phyloP scores from a whole-genome alignment of 2,329 filamentous ascomycete species.

The Verticillium zaregamsianum region DNA sequence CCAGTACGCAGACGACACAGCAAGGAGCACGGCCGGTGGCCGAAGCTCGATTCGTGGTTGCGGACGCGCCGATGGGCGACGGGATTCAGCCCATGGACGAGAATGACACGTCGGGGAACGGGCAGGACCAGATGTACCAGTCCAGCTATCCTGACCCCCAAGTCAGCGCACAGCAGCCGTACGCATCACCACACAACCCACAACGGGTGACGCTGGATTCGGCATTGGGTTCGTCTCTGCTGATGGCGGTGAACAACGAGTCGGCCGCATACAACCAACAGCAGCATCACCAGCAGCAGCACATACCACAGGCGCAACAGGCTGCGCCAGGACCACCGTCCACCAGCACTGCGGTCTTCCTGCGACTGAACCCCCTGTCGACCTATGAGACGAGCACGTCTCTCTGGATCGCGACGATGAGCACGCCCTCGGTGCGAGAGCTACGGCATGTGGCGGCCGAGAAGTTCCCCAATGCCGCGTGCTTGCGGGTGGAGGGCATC shows the following conservation, averaged over 20 bases:
- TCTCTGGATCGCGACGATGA: constrained; percentile 65
- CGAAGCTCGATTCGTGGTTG: background rate
- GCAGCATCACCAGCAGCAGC: constrained; percentile 21
- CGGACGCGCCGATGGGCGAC: background rate
- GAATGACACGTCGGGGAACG: background rate
- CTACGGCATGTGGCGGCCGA: constrained; percentile 56
- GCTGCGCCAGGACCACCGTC: constrained; percentile 12
- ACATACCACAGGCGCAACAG: constrained; percentile 14
- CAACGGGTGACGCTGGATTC: constrained; percentile 23
- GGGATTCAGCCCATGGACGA: constrained; percentile 9
- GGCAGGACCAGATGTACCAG: background rate
- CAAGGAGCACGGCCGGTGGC: background rate
- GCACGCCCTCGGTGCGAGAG: constrained; percentile 53
- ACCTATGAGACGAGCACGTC: constrained; percentile 43
- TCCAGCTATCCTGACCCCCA: background rate
- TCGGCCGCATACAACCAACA: constrained; percentile 30
- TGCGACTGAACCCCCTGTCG: constrained; percentile 65
- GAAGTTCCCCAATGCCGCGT: constrained; percentile 56
- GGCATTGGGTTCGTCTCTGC: constrained; percentile 32
- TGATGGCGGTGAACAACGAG: constrained; percentile 30
- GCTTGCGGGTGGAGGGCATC: constrained; percentile 62
- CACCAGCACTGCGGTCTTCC: constrained; percentile 53
- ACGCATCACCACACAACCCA: background rate
- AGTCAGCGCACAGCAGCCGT: background rate
- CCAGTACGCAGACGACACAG: background rate